Evolutionary conservation across 192 early-diverging fungal species (phyloP).

Genomic region (Coemansia sp.): DNA sequence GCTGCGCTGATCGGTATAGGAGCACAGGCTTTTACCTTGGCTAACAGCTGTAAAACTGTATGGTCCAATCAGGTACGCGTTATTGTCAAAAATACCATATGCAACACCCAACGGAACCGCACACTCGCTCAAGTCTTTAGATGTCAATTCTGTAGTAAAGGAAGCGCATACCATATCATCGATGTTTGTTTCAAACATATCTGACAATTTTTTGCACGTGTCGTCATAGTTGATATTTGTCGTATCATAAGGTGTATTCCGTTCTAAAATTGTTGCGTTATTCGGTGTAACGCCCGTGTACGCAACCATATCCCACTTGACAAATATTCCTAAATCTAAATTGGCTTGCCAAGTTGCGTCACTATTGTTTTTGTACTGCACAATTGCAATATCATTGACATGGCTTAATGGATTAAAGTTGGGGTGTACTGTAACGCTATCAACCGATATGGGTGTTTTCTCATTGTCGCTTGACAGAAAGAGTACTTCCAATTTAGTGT

Average conservation of each 20-base stretch:
- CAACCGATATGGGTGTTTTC: not conserved
- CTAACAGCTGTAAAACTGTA: conserved; percentile 14
- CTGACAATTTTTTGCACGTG: not conserved
- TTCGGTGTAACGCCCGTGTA: not conserved
- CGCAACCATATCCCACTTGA: not conserved
- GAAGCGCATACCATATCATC: not conserved
- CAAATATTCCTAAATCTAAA: not conserved
- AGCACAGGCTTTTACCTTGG: conserved; percentile 14
- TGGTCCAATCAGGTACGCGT: conserved; percentile 11
- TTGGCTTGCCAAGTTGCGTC: not conserved
- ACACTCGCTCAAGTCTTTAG: not conserved
- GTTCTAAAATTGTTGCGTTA: not conserved
- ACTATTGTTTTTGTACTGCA: conserved; percentile 15
- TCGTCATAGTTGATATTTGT: not conserved
- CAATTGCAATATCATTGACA: conserved; percentile 11
- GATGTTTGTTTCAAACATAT: not conserved
- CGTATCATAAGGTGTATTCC: not conserved
- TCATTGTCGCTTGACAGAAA: not conserved
- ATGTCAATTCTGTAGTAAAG: not conserved
- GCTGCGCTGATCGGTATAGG: not conserved
- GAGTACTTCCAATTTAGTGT: conserved; percentile 9
- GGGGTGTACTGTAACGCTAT: conserved; percentile 2
- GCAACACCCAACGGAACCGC: not conserved
- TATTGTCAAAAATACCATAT: not conserved
- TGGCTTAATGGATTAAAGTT: conserved; percentile 2